Conservation (phyloP, 1,284 basidiomycete species). For the Termitomyces sp. region DNA sequence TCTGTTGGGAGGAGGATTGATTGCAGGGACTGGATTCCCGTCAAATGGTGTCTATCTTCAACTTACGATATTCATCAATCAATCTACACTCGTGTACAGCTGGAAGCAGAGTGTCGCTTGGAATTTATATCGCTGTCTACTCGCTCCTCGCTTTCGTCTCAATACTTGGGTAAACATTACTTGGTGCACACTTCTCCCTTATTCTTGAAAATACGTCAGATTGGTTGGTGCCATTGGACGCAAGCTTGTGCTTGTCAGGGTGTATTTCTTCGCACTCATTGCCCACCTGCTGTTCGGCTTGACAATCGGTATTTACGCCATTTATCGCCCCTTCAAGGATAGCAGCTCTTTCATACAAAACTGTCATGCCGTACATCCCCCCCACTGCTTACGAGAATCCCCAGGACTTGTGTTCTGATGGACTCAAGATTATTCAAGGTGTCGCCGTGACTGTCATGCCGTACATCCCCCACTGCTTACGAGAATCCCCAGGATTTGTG, state of each 20-base stretch:
- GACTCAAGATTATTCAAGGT: slow-evolving; percentile 33
- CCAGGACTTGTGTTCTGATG: slow-evolving; percentile 29
- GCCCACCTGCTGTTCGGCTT: slow-evolving; percentile 38
- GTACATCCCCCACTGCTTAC: slow-evolving; percentile 20
- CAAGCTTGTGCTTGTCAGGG: slow-evolving; percentile 31
- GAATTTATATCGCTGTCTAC: slow-evolving; percentile 35
- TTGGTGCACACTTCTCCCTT: background rate
- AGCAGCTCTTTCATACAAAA: slow-evolving; percentile 28
- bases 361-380: slow-evolving; percentile 29
- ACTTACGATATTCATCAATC: background rate
- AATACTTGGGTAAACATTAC: slow-evolving; percentile 30
- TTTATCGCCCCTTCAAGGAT: slow-evolving; percentile 35
- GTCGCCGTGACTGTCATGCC: slow-evolving; percentile 30
- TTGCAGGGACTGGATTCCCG: slow-evolving; percentile 22
- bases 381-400: slow-evolving; percentile 7
- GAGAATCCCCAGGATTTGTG: slow-evolving; percentile 25
- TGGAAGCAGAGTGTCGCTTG: slow-evolving; percentile 32
- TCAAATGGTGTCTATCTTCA: background rate
- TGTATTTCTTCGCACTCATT: slow-evolving; percentile 34
- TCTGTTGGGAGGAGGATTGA: slow-evolving; percentile 30
- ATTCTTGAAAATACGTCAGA: slow-evolving; percentile 20
- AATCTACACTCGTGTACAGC: slow-evolving; percentile 16
- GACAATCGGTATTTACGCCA: slow-evolving; percentile 34
- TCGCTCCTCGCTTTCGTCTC: slow-evolving; percentile 35
- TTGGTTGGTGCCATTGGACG: slow-evolving; percentile 35